These are phyloP conservation scores for Globisporangium acanthophoron DNA, from an alignment of 352 stramenopile genomes.

Conservation along the genomic window DNA sequence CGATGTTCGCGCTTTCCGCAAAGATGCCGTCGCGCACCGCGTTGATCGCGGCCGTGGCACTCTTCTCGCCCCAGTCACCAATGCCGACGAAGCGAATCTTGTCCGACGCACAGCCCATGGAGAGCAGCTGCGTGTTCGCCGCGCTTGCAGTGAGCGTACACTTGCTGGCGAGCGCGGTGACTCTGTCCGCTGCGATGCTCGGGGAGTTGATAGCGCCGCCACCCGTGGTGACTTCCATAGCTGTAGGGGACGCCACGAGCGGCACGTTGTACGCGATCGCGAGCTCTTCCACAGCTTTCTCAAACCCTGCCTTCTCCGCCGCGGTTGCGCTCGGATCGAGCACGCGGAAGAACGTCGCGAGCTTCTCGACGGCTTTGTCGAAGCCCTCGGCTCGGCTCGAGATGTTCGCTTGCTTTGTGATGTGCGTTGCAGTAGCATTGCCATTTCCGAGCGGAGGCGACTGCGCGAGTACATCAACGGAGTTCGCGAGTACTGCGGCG, in stretches of 20 bases:
- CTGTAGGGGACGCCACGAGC: conserved; percentile 17
- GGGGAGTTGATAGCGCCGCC: conserved; percentile 6
- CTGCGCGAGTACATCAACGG: neutral
- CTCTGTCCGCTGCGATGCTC: conserved; percentile 2
- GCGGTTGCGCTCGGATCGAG: conserved; percentile 7
- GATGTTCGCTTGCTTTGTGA: neutral
- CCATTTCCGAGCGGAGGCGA: neutral
- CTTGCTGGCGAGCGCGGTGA: conserved; percentile 11
- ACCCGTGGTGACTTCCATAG: conserved; percentile 16
- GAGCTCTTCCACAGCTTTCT: conserved; percentile 19
- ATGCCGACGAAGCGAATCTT: conserved; percentile 29
- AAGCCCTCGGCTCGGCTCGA: conserved; percentile 7
- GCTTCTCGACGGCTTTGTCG: conserved; percentile 12
- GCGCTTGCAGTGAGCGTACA: conserved; percentile 21
- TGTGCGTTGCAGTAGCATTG: neutral
- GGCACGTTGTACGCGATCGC: conserved; percentile 24
- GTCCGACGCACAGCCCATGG: conserved; percentile 13
- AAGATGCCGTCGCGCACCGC: conserved; percentile 28
- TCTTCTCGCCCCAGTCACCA: conserved; percentile 33
- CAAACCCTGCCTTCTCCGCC: conserved; percentile 12
- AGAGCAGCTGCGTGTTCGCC: conserved; percentile 9
- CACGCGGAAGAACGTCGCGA: conserved; percentile 10
- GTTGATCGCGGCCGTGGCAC: conserved; percentile 18
- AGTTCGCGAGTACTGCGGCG: neutral
- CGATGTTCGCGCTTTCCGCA: conserved; percentile 17